Evolutionary conservation across 805 yeast genomes (phyloP).

Genomic region (Debaryomyces tyrocola): DNA sequence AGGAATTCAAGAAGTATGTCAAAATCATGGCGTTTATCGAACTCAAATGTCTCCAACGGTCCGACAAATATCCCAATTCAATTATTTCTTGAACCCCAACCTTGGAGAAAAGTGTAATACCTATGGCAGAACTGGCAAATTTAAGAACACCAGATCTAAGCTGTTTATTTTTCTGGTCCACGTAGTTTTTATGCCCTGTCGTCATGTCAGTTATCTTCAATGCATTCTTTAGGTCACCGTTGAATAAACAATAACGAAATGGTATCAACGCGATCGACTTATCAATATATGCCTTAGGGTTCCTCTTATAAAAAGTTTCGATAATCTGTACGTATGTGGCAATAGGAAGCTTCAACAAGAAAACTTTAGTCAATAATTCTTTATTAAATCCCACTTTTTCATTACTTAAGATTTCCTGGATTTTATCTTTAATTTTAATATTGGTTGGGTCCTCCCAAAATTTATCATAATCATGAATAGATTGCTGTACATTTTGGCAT

Average conservation of each 20-base stretch:
- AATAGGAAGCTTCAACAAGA: slow-evolving; percentile 35
- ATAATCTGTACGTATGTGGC: slow-evolving; percentile 28
- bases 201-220: slow-evolving; percentile 60
- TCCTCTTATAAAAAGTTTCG: slow-evolving; percentile 21
- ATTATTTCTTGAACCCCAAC: slow-evolving; percentile 41
- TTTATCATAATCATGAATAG: slow-evolving; percentile 19
- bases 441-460: slow-evolving; percentile 22
- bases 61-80: slow-evolving; percentile 40
- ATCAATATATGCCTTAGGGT: slow-evolving; percentile 30
- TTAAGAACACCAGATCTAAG: slow-evolving; percentile 29
- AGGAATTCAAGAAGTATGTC: slow-evolving; percentile 40
- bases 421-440: slow-evolving; percentile 16
- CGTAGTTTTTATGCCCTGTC: slow-evolving; percentile 55
- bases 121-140: slow-evolving; percentile 31
- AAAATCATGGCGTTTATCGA: slow-evolving; percentile 48
- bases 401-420: slow-evolving; percentile 19
- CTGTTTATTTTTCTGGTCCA: slow-evolving; percentile 29
- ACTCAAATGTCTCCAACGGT: slow-evolving; percentile 36
- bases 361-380: slow-evolving; percentile 24
- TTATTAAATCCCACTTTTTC: slow-evolving; percentile 19
- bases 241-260: slow-evolving; percentile 56
- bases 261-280: slow-evolving; percentile 56
- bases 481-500: slow-evolving; percentile 20
- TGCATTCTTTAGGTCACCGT: slow-evolving; percentile 58
- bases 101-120: slow-evolving; percentile 37